phyloP scores from a whole-genome alignment of 345 rosid species.

The Adansonia digitata region DNA sequence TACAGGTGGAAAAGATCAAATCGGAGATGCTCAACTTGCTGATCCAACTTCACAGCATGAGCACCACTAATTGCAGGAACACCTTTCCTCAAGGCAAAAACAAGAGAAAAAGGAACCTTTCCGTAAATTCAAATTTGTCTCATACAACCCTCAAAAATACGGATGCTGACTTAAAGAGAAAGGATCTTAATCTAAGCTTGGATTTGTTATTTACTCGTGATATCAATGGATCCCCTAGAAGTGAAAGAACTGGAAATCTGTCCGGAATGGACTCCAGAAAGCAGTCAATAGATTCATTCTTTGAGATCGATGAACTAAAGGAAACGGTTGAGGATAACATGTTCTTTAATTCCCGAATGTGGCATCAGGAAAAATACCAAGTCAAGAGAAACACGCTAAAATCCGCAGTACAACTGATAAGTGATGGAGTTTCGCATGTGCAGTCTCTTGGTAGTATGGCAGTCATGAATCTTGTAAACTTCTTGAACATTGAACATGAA shows the following conservation, averaged over 20 bases:
- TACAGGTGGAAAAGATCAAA: constrained; percentile 95
- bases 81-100: constrained; percentile 58
- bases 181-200: constrained; percentile 38
- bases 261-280: constrained; percentile 36
- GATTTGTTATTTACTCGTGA: constrained; percentile 35
- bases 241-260: constrained; percentile 42
- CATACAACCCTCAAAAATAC: constrained; percentile 27
- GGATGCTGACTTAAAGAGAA: constrained; percentile 35
- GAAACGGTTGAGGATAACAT: constrained; percentile 40
- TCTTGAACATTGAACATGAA: constrained; percentile 68
- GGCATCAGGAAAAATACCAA: constrained; percentile 30
- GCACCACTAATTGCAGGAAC: constrained; percentile 33
- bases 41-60: constrained; percentile 65
- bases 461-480: constrained; percentile 71
- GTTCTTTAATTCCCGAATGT: constrained; percentile 34
- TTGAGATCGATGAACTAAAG: constrained; percentile 62
- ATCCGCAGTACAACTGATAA: constrained; percentile 87
- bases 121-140: neutral
- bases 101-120: constrained; percentile 45
- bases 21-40: constrained; percentile 95
- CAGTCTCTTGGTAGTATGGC: constrained; percentile 90
- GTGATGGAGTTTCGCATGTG: constrained; percentile 96
- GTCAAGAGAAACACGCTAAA: constrained; percentile 57
- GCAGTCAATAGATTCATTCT: constrained; percentile 35
- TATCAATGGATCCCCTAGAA: constrained; percentile 14